A percentile compares a stretch with the other conserved stretches of the same genome.
These are phyloP conservation scores for Fonsecaea multimorphosa DNA, from an alignment of 2,329 filamentous ascomycete genomes.

Conservation along the genomic window DNA sequence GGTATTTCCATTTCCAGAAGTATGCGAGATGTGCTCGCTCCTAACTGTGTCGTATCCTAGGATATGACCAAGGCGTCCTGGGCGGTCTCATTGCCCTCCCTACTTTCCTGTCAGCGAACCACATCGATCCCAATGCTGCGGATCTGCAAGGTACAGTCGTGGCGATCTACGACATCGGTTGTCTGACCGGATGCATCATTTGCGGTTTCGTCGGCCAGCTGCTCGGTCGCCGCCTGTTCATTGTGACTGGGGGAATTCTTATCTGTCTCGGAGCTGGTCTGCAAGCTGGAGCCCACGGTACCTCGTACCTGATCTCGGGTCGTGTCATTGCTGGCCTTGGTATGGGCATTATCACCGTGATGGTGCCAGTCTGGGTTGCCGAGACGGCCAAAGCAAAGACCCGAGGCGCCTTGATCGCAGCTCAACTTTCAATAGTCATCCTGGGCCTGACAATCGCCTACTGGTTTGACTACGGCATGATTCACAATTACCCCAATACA, in stretches of 20 bases:
- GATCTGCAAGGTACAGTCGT: conserved; percentile 58
- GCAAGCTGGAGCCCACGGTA: conserved; percentile 40
- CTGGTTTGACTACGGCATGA: conserved; percentile 33
- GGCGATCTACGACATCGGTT: conserved; percentile 57
- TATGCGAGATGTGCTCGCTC: background rate
- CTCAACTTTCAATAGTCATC: conserved; percentile 27
- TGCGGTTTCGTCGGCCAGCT: conserved; percentile 46
- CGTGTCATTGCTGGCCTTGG: conserved; percentile 36
- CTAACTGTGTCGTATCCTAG: conserved; percentile 9
- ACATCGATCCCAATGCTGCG: conserved; percentile 42
- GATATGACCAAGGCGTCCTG: conserved; percentile 35
- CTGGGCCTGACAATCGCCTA: conserved; percentile 28
- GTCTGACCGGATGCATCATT: conserved; percentile 48
- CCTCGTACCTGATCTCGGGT: conserved; percentile 36
- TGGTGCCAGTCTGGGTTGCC: conserved; percentile 31
- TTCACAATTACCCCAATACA: conserved; percentile 23
- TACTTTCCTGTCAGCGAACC: conserved; percentile 48
- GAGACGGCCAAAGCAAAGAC: conserved; percentile 26
- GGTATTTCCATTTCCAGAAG: conserved; percentile 5
- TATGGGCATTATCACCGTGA: conserved; percentile 32
- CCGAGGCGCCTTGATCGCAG: conserved; percentile 31
- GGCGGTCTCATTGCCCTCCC: conserved; percentile 61
- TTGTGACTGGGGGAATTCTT: conserved; percentile 64
- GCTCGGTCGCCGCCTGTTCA: conserved; percentile 52
- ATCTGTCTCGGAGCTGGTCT: conserved; percentile 51